A percentile compares a stretch with the other conserved stretches of the same genome.
Conservation (phyloP, 805 yeast genomes). For the Zygotorulaspora sp. region DNA sequence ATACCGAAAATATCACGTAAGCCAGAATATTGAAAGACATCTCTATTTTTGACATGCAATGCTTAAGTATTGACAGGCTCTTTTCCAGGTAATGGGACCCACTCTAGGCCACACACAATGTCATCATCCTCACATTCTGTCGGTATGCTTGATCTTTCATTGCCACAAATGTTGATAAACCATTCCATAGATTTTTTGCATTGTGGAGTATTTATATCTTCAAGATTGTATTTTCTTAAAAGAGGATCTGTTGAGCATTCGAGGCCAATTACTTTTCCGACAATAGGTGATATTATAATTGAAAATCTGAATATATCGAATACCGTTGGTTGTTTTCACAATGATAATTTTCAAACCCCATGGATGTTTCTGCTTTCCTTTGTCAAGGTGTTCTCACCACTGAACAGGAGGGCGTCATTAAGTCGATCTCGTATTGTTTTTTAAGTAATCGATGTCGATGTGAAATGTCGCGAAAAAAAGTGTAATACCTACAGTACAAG, state of each 20-base stretch:
- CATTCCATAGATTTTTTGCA: slow-evolving; percentile 57
- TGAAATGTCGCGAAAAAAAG: background rate
- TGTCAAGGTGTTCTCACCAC: too few species aligned
- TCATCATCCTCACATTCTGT: slow-evolving; percentile 63
- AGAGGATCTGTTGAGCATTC: background rate
- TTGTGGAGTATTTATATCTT: slow-evolving; percentile 74
- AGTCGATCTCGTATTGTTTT: too few species aligned
- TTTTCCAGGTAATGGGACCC: slow-evolving; percentile 47
- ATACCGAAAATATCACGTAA: too few species aligned
- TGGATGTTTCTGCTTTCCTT: too few species aligned
- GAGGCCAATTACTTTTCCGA: background rate
- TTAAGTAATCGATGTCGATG: background rate
- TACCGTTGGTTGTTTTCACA: background rate
- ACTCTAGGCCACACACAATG: slow-evolving; percentile 75
- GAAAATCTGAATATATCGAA: background rate
- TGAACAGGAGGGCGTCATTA: too few species aligned
- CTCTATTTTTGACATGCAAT: too few species aligned
- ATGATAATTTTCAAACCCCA: too few species aligned
- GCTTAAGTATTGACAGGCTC: slow-evolving; percentile 53
- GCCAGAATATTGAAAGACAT: too few species aligned
- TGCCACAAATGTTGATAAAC: slow-evolving; percentile 68
- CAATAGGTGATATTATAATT: too few species aligned
- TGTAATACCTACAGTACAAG: background rate
- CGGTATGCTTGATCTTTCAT: slow-evolving; percentile 32
- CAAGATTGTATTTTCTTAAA: slow-evolving; percentile 25